Evolutionary conservation across 2,329 filamentous ascomycete genomes (phyloP).

Genomic region (Dryadomyces quercus-mongolicae): DNA sequence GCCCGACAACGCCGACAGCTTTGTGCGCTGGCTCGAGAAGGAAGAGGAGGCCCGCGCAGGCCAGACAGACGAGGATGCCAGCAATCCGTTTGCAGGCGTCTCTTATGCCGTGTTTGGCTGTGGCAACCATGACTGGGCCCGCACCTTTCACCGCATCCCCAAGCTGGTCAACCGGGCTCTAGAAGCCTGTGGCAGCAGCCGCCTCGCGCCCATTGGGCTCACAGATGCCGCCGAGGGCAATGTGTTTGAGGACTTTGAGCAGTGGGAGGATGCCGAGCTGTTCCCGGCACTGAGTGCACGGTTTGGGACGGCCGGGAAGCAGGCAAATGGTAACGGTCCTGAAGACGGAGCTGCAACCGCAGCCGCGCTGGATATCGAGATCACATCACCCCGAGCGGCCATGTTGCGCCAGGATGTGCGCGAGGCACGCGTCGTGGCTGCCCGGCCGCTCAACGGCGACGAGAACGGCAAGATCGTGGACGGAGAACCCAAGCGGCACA

Average conservation of each 20-base stretch:
- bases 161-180: constrained; percentile 46
- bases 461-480: constrained; percentile 16
- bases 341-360: constrained; percentile 17
- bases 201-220: constrained; percentile 36
- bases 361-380: constrained; percentile 29
- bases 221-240: constrained; percentile 51
- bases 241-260: constrained; percentile 56
- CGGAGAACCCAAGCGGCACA: constrained; percentile 40
- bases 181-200: constrained; percentile 31
- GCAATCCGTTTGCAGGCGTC: constrained; percentile 33
- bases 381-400: constrained; percentile 41
- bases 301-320: constrained; percentile 16
- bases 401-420: constrained; percentile 51
- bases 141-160: constrained; percentile 57
- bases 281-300: constrained; percentile 37
- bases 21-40: constrained; percentile 50
- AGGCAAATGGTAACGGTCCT: background rate
- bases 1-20: constrained; percentile 58
- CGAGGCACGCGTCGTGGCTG: constrained; percentile 45
- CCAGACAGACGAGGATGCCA: background rate
- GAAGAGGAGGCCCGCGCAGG: constrained; percentile 20
- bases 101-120: constrained; percentile 61
- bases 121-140: constrained; percentile 36
- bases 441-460: constrained; percentile 31
- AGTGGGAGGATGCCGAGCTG: constrained; percentile 48